These are phyloP conservation scores for Russula brevipes DNA, from an alignment of 768 basidiomycete species.

Conservation along the genomic window DNA sequence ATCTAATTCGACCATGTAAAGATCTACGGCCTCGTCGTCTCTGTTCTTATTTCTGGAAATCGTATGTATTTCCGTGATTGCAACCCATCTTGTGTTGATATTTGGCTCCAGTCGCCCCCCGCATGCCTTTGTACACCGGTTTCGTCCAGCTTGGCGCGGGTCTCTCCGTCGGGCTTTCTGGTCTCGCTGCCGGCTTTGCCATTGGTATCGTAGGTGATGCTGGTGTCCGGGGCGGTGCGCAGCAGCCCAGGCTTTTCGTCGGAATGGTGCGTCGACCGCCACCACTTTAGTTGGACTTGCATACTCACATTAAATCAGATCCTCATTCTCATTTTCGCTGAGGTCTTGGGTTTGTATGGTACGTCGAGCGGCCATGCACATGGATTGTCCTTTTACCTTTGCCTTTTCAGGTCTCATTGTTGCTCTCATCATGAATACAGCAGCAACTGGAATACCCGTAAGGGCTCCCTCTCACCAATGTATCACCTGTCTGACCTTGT, in stretches of 20 bases:
- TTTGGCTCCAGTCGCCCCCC: conserved; percentile 10
- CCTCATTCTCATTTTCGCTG: conserved; percentile 96
- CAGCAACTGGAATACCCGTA: conserved; percentile 1
- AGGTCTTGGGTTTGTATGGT: conserved; percentile 90
- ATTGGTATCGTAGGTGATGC: conserved; percentile 99
- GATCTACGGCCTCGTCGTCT: conserved; percentile 99
- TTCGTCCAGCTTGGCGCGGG: conserved; percentile 94
- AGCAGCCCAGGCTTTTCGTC: conserved; percentile 91
- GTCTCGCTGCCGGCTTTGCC: conserved; percentile 95
- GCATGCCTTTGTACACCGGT: conserved; percentile 70
- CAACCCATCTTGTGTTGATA: not conserved
- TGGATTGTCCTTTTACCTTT: conserved; percentile 6
- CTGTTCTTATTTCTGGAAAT: conserved; percentile 84
- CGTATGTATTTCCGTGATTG: conserved; percentile 54
- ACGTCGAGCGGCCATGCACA: not conserved
- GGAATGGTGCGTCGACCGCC: conserved; percentile 61
- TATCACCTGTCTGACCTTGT: not conserved
- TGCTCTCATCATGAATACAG: conserved; percentile 49
- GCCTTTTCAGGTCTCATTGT: conserved; percentile 39
- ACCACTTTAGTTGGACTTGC: not conserved
- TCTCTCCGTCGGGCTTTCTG: conserved; percentile 87
- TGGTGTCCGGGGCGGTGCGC: conserved; percentile 95
- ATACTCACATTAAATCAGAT: conserved; percentile 1
- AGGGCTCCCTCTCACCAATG: not conserved
- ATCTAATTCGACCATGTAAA: conserved; percentile 41